phyloP scores from a whole-genome alignment of 2,329 filamentous ascomycete genomes.

The Claviceps monticola region DNA sequence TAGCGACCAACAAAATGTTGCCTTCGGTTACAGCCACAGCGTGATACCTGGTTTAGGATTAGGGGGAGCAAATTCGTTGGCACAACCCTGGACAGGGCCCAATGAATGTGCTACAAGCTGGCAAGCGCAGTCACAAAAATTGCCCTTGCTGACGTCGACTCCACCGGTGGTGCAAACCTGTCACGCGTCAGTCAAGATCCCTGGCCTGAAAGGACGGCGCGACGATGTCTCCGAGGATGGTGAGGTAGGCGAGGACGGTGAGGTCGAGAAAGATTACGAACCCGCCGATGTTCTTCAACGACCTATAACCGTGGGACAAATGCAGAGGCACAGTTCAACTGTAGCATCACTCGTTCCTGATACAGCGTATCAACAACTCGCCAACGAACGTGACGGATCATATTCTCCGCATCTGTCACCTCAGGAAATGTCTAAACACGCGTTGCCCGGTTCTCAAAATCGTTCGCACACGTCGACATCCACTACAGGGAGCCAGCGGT shows the following conservation, averaged over 20 bases:
- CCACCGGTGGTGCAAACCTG: not conserved
- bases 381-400: conserved; percentile 33
- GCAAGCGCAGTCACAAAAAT: not conserved
- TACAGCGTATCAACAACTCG: not conserved
- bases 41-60: conserved; percentile 22
- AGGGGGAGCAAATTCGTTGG: conserved; percentile 11
- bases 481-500: not conserved
- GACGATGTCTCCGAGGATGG: conserved; percentile 47
- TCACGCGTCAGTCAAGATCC: conserved; percentile 1
- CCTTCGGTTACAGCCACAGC: conserved; percentile 10
- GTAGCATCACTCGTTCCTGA: not conserved
- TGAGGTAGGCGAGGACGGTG: conserved; percentile 55
- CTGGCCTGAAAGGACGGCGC: not conserved
- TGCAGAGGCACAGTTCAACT: not conserved
- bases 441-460: not conserved
- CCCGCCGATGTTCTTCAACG: conserved; percentile 13
- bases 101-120: conserved; percentile 1
- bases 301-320: not conserved
- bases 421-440: conserved; percentile 22
- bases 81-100: conserved; percentile 8
- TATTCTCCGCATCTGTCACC: conserved; percentile 40
- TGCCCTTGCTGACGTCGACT: not conserved
- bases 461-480: not conserved
- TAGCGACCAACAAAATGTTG: conserved; percentile 11
- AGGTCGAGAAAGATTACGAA: conserved; percentile 44